Base-by-base conservation (phyloP, 31 red algal genomes). In the Odonthalia washingtoniensis region DNA sequence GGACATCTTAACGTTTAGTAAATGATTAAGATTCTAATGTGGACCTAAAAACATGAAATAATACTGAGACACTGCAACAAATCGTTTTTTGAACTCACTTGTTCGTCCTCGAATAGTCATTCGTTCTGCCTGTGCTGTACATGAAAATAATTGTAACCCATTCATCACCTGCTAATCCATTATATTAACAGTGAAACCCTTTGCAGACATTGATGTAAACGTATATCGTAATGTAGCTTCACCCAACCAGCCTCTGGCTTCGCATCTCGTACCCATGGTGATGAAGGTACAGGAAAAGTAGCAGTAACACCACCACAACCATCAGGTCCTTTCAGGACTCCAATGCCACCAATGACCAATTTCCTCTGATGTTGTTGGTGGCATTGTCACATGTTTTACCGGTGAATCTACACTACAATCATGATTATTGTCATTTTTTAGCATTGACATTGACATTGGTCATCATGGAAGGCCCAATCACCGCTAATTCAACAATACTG, bases 131-230 rank as follows among this genome's bases (percentile, higher is more conserved):
- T 82, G 74, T n/a, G 95, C 95, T 27, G 66, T 85, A 75, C 95
- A 96, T n/a, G 95, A 86, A 86, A 96, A 96, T 39, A 96, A 70
- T 1, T 87, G 89, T 78, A 96, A 66, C 27, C 95, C 95, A 18
- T 61, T 46, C 90, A 92, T 93, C 45, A 91, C 80, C 17, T 65
- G 74, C 57, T 89, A 72, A 66, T 96, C 91, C 77, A 90, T 84
- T 2, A 92, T 74, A 75, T 96, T 92, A 26, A 96, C 90, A 39
- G 68, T 89, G 39, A 96, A 96, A 9, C 85, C 85, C 73, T 92
- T 96, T n/a, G n/a, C n/a, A 2, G 94, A 86, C 53, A 96, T 89
- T n/a, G 84, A 63, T 0, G 80, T 70, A 9, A 93, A 81, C 14
- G 86, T 70, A 27, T 76, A 90, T 33, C 57, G 46, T 24, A 92